These are phyloP conservation scores for Brassica rapa DNA, from an alignment of 345 rosid species.

Conservation along the genomic window DNA sequence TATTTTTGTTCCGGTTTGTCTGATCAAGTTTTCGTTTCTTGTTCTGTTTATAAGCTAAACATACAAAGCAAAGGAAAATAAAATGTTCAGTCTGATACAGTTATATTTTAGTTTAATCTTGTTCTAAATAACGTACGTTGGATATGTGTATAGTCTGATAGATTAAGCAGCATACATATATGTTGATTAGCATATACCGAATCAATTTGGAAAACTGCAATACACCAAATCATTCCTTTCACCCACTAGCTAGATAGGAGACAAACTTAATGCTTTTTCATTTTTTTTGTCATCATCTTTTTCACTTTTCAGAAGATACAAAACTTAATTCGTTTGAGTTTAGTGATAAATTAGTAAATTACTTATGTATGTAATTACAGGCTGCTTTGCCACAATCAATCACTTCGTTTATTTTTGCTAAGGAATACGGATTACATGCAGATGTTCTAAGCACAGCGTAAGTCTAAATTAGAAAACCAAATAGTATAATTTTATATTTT, in stretches of 20 bases:
- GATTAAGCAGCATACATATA: background rate
- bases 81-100: background rate
- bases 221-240: background rate
- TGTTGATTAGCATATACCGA: background rate
- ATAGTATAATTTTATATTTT: background rate
- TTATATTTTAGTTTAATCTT: background rate
- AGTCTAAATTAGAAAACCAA: slow-evolving; percentile 26
- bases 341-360: slow-evolving; percentile 2
- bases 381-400: slow-evolving; percentile 83
- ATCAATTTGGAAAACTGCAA: background rate
- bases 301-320: background rate
- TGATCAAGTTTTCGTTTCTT: slow-evolving; percentile 10
- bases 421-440: slow-evolving; percentile 76
- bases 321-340: background rate
- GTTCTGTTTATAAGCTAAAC: background rate
- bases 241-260: background rate
- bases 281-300: no score
- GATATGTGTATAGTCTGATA: background rate
- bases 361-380: slow-evolving; percentile 37
- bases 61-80: background rate
- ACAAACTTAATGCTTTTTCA: background rate
- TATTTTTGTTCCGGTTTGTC: background rate
- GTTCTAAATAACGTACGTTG: background rate
- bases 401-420: slow-evolving; percentile 73
- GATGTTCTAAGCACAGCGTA: slow-evolving; percentile 84